Evolutionary conservation across 352 stramenopile genomes (phyloP).

Genomic region (Phytophthora boehmeriae): DNA sequence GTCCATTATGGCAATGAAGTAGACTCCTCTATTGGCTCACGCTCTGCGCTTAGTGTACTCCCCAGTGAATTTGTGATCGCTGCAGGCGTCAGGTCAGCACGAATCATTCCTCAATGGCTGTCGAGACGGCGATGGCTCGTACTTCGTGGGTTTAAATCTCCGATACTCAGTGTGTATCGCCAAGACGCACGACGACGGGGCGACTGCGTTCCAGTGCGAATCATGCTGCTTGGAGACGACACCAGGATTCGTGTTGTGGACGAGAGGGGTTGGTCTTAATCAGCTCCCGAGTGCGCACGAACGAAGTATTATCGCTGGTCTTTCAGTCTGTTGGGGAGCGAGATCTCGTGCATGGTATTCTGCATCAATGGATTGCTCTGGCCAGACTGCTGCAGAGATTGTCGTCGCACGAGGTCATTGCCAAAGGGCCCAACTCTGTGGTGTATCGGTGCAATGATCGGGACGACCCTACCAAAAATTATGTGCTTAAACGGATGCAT

Average conservation of each 20-base stretch:
- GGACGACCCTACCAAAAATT: slow-evolving; percentile 32
- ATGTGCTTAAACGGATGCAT: slow-evolving; percentile 60
- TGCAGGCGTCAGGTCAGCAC: slow-evolving; percentile 52
- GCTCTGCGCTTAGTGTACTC: slow-evolving; percentile 30
- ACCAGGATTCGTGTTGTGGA: slow-evolving; percentile 47
- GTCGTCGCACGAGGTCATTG: slow-evolving; percentile 49
- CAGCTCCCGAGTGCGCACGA: slow-evolving; percentile 56
- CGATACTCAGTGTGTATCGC: slow-evolving; percentile 57
- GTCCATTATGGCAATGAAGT: background rate
- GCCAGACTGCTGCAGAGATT: slow-evolving; percentile 56
- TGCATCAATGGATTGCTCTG: slow-evolving; percentile 66
- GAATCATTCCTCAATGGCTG: slow-evolving; percentile 62
- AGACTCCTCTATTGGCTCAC: slow-evolving; percentile 2
- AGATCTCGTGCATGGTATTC: slow-evolving; percentile 51
- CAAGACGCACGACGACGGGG: slow-evolving; percentile 31
- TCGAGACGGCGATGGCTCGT: slow-evolving; percentile 60
- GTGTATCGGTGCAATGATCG: slow-evolving; percentile 60
- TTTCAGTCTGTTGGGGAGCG: slow-evolving; percentile 55
- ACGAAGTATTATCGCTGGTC: slow-evolving; percentile 56
- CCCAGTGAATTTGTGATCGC: slow-evolving; percentile 57
- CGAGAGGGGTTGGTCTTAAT: slow-evolving; percentile 53
- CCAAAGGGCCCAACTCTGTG: slow-evolving; percentile 53
- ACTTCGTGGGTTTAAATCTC: slow-evolving; percentile 65
- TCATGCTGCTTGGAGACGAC: slow-evolving; percentile 59
- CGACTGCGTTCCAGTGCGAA: slow-evolving; percentile 37